Base-by-base conservation (phyloP, 2,329 filamentous ascomycete genomes). In the Aspergillus proliferans region DNA sequence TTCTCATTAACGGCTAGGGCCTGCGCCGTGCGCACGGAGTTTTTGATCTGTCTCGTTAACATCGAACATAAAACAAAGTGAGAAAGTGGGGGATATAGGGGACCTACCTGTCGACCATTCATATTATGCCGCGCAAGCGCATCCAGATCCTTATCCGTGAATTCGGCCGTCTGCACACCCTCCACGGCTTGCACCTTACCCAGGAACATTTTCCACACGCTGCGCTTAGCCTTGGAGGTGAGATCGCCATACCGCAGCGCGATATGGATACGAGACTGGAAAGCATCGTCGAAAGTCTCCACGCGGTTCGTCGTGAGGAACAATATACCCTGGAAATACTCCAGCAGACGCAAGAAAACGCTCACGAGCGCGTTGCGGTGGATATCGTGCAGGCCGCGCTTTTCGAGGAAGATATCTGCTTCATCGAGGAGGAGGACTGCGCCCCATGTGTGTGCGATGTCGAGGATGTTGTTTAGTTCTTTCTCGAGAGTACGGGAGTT, bases 291-390 rank as follows among this genome's bases (percentile, higher is more conserved):
- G 60, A 95, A 94, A 0, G 87, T 91, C 73, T 85, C 72, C 1
- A 94, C 88, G 1, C 89, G 82, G 65, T 95, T 95, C 2, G 90
- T 95, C 0, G 90, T 95, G 22, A 95, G 70, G 73, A 95, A 94
- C 4, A 95, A 68, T 47, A 95, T 94, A 3, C 90, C 90, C 63
- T 94, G 87, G 71, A 94, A 95, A 67, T 95, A 95, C 68, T 96
- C 91, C 0, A 95, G 76, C 49, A 92, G 77, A 0, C 89, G 83
- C 2, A 95, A 74, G 75, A 95, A 95, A 60, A 95, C 88, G 65
- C 84, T 88, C 46, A 95, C 90, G 1, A 93, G 80, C 0, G 86
- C 86, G 58, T 95, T 95, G 50, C 89, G 84, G 63, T 90, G 85
- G 46, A 94, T 85, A 59, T 95, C 88, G 54, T 88, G 84, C 60